phyloP scores from a whole-genome alignment of 148 eudicot species.

The Rhododendron vialii region DNA sequence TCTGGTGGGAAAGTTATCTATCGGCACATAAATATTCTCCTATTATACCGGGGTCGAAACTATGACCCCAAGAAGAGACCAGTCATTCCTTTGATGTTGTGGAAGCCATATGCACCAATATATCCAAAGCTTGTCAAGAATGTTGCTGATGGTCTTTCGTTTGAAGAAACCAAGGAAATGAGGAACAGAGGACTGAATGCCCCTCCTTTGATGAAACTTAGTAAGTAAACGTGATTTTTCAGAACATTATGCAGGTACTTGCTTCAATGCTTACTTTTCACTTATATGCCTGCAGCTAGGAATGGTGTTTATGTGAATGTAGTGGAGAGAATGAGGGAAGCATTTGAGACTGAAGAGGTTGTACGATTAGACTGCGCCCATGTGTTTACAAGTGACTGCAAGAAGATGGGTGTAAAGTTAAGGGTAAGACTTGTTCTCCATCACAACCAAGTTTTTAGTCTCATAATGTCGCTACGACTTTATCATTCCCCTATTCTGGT shows the following conservation, averaged over 20 bases:
- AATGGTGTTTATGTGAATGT: slow-evolving; percentile 89
- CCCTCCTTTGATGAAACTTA: slow-evolving; percentile 61
- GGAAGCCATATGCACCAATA: slow-evolving; percentile 87
- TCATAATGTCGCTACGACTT: neutral
- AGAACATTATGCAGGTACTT: neutral
- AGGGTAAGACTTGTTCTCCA: slow-evolving; percentile 39
- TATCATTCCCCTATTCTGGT: neutral
- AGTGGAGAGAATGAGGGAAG: slow-evolving; percentile 75
- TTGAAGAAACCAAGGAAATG: slow-evolving; percentile 86
- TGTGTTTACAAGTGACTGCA: slow-evolving; percentile 79
- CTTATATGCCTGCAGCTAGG: slow-evolving; percentile 46
- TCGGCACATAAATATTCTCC: slow-evolving; percentile 62
- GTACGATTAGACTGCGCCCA: slow-evolving; percentile 72
- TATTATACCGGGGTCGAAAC: slow-evolving; percentile 75
- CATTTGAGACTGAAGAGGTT: slow-evolving; percentile 79
- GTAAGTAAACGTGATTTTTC: slow-evolving; percentile 37
- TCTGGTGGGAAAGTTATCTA: slow-evolving; percentile 76
- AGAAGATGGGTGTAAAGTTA: slow-evolving; percentile 86
- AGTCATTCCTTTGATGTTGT: slow-evolving; percentile 74
- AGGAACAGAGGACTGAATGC: slow-evolving; percentile 68
- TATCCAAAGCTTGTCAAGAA: slow-evolving; percentile 85
- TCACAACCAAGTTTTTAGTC: neutral
- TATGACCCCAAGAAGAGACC: slow-evolving; percentile 75
- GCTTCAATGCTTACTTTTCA: neutral
- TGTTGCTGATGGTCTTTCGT: slow-evolving; percentile 78